Base-by-base conservation (phyloP, 805 yeast species). In the Cyberlindnera xylosilytica region DNA sequence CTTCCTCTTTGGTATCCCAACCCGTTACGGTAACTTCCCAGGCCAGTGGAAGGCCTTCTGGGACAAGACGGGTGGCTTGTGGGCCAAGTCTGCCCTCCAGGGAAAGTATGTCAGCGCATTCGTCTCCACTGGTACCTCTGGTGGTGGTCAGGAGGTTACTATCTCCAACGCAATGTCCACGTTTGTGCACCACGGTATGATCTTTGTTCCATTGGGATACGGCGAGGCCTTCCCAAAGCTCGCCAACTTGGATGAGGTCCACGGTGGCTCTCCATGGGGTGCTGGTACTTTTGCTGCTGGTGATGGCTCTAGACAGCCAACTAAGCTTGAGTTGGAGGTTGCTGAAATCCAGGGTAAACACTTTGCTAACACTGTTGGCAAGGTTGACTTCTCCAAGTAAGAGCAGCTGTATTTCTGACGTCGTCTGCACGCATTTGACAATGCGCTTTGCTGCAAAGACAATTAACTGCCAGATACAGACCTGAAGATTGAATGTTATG, bases 201-300 rank as follows among this genome's bases (percentile, higher is more conserved):
- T 81, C 44, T 86, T 63, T 62, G 77, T 87, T 36, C 95, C 95
- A 47, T 70, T 86, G 52, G 95, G 95, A 46, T 87, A 80, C 68
- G 74, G 71, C 47, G 62, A 70, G 46, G 68, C 74, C 4, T 81
- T 80, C 63, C 72, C 74, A 9, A 72, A 73, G 52, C 56, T 81
- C 49, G 65, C 84, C 34, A 72, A 71, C 64, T 57, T 81, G 34
- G 76, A 72, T 3, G 88, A 84, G 66, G 72, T 78, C 37, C 95
- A 83, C 60, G 95, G 95, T 50, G 86, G 85, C 42, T 76, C 89
- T 18, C 78, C 95, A 34, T 87, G 89, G 88, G 96, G 95, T 62
- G 84, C 95, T 24, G 95, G 95, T 53, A 68, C 86, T 29, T 69
- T 74, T 56, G 89, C 95, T 22, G 86, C 79, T 38, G 70, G 73